Evolutionary conservation across 176 grass and related monocot genomes (phyloP).

Genomic region (Carex littledalei): DNA sequence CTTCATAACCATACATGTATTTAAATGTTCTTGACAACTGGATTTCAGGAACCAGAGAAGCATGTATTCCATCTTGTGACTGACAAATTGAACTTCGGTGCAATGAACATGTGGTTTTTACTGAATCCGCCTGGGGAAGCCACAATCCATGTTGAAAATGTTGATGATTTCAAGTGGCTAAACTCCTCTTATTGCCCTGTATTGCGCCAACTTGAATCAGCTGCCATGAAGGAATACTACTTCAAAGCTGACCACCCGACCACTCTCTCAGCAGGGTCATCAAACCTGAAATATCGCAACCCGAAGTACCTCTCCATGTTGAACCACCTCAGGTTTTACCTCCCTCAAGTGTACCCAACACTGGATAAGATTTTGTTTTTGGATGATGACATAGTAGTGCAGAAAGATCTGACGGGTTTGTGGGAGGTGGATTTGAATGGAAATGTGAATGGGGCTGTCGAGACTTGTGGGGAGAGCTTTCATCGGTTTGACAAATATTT

Average conservation of each 20-base stretch:
- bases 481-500: conserved; percentile 99
- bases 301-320: conserved; percentile 98
- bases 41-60: conserved; percentile 82
- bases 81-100: conserved; percentile 97
- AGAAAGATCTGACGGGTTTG: conserved; percentile 98
- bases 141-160: conserved; percentile 94
- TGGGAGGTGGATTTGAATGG: conserved; percentile 97
- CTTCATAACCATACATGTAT: neutral
- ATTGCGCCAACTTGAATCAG: conserved; percentile 78
- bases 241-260: conserved; percentile 94
- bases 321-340: conserved; percentile 96
- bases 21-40: conserved; percentile 1
- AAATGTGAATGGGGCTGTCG: conserved; percentile 92
- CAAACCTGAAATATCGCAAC: conserved; percentile 88
- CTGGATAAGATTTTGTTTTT: conserved; percentile 98
- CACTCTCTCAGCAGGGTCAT: conserved; percentile 75
- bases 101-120: conserved; percentile 99
- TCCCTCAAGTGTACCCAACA: conserved; percentile 92
- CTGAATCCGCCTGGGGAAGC: conserved; percentile 90
- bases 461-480: conserved; percentile 94
- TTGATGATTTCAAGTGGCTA: conserved; percentile 97
- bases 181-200: conserved; percentile 98
- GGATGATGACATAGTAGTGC: conserved; percentile 98
- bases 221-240: conserved; percentile 97
- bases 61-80: conserved; percentile 99